These are phyloP conservation scores for Gaillardinia entomophila DNA, from an alignment of 805 yeast species.

Conservation along the genomic window DNA sequence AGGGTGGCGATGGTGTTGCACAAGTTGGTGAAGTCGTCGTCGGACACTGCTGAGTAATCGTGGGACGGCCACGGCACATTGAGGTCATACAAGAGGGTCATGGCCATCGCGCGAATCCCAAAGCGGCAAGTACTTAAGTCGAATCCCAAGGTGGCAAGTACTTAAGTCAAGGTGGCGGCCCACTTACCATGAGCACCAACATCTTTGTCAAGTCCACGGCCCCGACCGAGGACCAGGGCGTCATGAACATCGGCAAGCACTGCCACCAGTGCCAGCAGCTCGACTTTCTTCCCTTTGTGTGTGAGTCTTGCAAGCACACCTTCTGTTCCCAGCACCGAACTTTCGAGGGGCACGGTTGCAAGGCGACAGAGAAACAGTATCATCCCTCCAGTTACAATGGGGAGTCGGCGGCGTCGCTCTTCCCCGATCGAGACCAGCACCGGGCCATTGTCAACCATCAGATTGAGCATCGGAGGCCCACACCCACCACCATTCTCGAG, in stretches of 20 bases:
- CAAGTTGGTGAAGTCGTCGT: constrained; percentile 37
- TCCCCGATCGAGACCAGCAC: constrained; percentile 46
- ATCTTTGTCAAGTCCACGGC: constrained; percentile 15
- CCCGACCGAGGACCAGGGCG: constrained; percentile 22
- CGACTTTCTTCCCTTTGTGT: constrained; percentile 55
- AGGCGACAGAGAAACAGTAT: constrained; percentile 7
- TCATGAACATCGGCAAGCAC: constrained; percentile 55
- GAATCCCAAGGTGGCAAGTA: background rate
- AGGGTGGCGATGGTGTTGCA: constrained; percentile 48
- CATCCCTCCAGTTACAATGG: constrained; percentile 8
- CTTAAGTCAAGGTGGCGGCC: background rate
- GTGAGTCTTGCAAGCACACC: constrained; percentile 41
- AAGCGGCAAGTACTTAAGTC: background rate
- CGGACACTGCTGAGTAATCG: constrained; percentile 39
- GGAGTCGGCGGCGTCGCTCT: constrained; percentile 41
- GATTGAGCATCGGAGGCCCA: constrained; percentile 7
- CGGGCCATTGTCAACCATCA: constrained; percentile 27
- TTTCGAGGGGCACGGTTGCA: constrained; percentile 27
- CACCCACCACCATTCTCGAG: constrained; percentile 21
- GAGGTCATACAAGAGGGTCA: constrained; percentile 42
- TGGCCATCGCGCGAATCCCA: background rate
- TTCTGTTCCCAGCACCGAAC: constrained; percentile 49
- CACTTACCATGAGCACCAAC: constrained; percentile 3
- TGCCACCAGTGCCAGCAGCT: constrained; percentile 47
- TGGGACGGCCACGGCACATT: constrained; percentile 70